Base-by-base conservation (phyloP, 257 asterid genomes). In the Fraxinus pennsylvanica region DNA sequence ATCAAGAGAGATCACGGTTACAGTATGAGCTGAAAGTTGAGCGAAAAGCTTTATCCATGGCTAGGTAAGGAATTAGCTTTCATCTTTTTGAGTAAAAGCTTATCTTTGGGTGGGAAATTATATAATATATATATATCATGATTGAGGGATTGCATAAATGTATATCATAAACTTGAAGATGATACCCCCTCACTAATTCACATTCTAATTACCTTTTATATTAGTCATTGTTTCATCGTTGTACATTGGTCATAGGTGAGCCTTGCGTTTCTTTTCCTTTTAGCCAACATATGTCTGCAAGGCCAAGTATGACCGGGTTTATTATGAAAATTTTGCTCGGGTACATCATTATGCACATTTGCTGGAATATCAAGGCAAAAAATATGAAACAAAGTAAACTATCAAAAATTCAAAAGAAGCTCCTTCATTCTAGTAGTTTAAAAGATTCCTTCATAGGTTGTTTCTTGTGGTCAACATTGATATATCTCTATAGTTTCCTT, bases 21-120 rank as follows among this genome's bases (percentile, higher is more conserved):
- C 99, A 91, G 61, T 88, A 92, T 78, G 98, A 96, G 92, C 92
- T 96, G 84, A 97, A 93, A 89, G 97, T 96, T 57, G 99, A 96
- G 85, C 90, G 96, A 63, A 96, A 96, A 88, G 99, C 99, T 68
- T 86, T 96, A 82, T 88, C 95, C 79, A 88, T 96, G 92, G 98
- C 97, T 54, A 85, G 98, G 98, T 93, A 76, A 87, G 84, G 52
- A 66, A 78, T 39, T 74, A 69, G 32, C 71, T 70, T 54, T 77
- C 54, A n/a, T 84, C 73, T 54, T 78, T 84, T 76, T 65, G 43
- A n/a, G 72, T 54, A 30, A 57, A 52, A 72, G 72, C 80, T 17
- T 73, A 36, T 68, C 74, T 43, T 76, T 74, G 21, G 13, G 52
- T 15, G 36, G 30, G 47, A 32, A 71, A 27, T 10, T 72, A n/a